Conservation (phyloP, 2,329 filamentous ascomycete species). For the Fusarium musae region DNA sequence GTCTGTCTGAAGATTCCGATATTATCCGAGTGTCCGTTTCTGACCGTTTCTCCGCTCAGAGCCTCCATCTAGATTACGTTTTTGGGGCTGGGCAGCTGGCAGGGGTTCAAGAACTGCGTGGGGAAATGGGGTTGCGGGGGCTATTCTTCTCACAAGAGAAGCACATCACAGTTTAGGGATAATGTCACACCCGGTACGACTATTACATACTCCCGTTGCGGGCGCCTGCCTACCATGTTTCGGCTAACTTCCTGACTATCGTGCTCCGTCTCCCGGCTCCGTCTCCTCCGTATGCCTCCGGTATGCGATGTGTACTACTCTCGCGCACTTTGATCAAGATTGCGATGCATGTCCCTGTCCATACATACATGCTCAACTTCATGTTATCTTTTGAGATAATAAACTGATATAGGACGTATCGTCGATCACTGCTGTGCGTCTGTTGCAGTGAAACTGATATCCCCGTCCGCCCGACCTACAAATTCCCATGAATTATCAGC, state of each 20-base stretch:
- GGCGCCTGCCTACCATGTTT: slow-evolving; percentile 38
- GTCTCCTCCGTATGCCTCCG: slow-evolving; percentile 36
- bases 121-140: slow-evolving; percentile 32
- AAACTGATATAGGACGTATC: not conserved
- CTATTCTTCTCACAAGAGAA: not conserved
- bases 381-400: slow-evolving; percentile 19
- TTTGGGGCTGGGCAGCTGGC: slow-evolving; percentile 28
- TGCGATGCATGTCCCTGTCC: not conserved
- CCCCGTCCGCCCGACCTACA: slow-evolving; percentile 2
- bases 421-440: slow-evolving; percentile 23
- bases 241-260: slow-evolving; percentile 44
- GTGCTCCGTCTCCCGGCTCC: slow-evolving; percentile 36
- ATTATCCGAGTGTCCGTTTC: slow-evolving; percentile 38
- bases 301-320: slow-evolving; percentile 18
- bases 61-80: slow-evolving; percentile 44
- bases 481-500: slow-evolving; percentile 25
- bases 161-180: not conserved
- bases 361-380: not conserved
- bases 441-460: slow-evolving; percentile 5
- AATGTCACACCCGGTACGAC: slow-evolving; percentile 19
- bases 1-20: slow-evolving; percentile 29
- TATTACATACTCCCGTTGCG: slow-evolving; percentile 28
- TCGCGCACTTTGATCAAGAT: slow-evolving; percentile 14
- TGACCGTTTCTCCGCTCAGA: slow-evolving; percentile 37
- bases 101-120: slow-evolving; percentile 30